Evolutionary conservation across 2,329 filamentous ascomycete genomes (phyloP), one percentile per base, ranked within the genome.

Genomic region (Xylariaceae sp.): DNA sequence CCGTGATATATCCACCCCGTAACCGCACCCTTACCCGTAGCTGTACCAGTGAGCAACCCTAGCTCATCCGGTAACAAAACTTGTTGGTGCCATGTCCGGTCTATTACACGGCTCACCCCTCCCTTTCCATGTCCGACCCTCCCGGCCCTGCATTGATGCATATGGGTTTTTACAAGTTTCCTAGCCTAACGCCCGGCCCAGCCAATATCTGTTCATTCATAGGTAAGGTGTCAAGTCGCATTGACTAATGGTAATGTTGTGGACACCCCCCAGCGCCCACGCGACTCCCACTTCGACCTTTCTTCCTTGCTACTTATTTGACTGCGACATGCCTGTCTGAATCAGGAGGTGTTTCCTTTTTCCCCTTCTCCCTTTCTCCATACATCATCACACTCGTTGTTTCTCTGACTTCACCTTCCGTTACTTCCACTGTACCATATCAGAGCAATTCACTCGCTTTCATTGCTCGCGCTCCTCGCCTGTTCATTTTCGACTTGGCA

Each of bases 381-480:
- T 41, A 11, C 26, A 47, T 21, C 21, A 29, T 36, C 39, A 55
- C 62, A 55, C 54, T 65, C 63, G 57, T 60, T 67, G 51, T 53
- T 60, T 50, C 32, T 43, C 50, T 35, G 40, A 24, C 33, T n/a
- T 48, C 35, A 32, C 32, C 24, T 18, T 61, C 57, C 40, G 53
- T 44, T 54, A 58, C 60, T 60, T 63, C 55, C 57, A n/a, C n/a
- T n/a, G n/a, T n/a, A n/a, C 27, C 9, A 6, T 27, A 33, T 24
- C 42, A 8, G 32, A 56, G 61, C 65, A 66, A 59, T 60, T 62
- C 66, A 63, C 61, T 69, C 67, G 67, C 62, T 69, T 58, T 58
- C 48, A 59, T 62, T 65, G 61, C 60, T 58, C 49, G 11, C 35
- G 48, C 35, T 59, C 45, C 43, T 53, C 41, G 56, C 42, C 54